These are phyloP conservation scores for Myriosclerotinia duriaeana DNA, from an alignment of 2,329 filamentous ascomycete genomes.

Conservation along the genomic window DNA sequence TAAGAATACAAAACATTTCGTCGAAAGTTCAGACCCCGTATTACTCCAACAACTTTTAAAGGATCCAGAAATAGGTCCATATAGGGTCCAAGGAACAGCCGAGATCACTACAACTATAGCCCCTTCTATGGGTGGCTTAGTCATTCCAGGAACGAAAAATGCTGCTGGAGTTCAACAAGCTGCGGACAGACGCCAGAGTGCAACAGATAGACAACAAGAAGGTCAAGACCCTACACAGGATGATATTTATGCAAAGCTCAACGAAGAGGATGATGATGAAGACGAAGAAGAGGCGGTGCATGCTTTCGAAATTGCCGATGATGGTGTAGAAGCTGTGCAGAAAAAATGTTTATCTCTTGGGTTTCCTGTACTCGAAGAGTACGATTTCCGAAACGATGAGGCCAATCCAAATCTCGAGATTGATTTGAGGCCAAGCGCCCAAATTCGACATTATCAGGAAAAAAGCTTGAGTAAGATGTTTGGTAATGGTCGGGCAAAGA, in stretches of 20 bases:
- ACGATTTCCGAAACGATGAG: slow-evolving; percentile 91
- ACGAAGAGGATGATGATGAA: slow-evolving; percentile 78
- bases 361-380: slow-evolving; percentile 89
- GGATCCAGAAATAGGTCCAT: slow-evolving; percentile 77
- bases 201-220: slow-evolving; percentile 47
- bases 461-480: slow-evolving; percentile 99
- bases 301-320: slow-evolving; percentile 84
- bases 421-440: slow-evolving; percentile 82
- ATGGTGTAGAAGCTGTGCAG: slow-evolving; percentile 80
- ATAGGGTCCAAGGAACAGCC: slow-evolving; percentile 67
- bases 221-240: slow-evolving; percentile 57
- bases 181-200: slow-evolving; percentile 43
- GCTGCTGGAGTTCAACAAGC: slow-evolving; percentile 85
- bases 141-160: slow-evolving; percentile 93
- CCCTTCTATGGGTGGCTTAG: slow-evolving; percentile 80
- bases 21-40: slow-evolving; percentile 85
- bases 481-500: slow-evolving; percentile 94
- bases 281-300: slow-evolving; percentile 87
- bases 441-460: slow-evolving; percentile 93
- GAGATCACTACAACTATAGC: slow-evolving; percentile 79
- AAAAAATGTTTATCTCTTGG: slow-evolving; percentile 85
- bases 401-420: slow-evolving; percentile 91
- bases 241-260: slow-evolving; percentile 69
- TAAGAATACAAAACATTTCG: slow-evolving; percentile 90
- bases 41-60: slow-evolving; percentile 85